phyloP scores from a whole-genome alignment of 345 rosid species.

The Hibiscus trionum region DNA sequence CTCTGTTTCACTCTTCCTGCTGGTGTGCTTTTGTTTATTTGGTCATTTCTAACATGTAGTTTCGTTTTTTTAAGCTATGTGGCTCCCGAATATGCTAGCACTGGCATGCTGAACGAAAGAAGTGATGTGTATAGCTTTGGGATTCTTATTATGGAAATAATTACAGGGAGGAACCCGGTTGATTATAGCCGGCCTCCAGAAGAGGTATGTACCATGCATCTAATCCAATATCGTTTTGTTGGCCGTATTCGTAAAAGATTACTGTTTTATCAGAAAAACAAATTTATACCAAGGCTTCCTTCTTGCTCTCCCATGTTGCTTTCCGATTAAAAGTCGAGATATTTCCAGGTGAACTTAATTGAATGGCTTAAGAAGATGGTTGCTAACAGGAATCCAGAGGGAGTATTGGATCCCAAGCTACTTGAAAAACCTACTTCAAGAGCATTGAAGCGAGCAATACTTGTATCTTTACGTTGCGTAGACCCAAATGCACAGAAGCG shows the following conservation, averaged over 20 bases:
- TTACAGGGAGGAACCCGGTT: constrained; percentile 85
- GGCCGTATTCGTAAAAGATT: neutral
- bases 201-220: constrained; percentile 41
- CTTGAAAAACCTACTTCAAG: constrained; percentile 67
- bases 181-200: constrained; percentile 82
- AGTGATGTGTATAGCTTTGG: constrained; percentile 87
- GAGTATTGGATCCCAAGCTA: constrained; percentile 76
- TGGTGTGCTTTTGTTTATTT: neutral
- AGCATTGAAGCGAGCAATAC: constrained; percentile 67
- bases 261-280: no score
- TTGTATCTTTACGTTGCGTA: constrained; percentile 85
- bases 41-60: neutral
- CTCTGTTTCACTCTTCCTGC: neutral
- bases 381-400: constrained; percentile 61
- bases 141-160: constrained; percentile 75
- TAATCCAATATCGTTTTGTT: neutral
- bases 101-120: constrained; percentile 75
- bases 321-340: constrained; percentile 9
- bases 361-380: constrained; percentile 95
- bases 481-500: constrained; percentile 73
- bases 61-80: constrained; percentile 45
- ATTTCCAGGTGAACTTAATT: constrained; percentile 70
- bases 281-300: neutral
- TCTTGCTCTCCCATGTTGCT: neutral
- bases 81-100: constrained; percentile 94